Conservation (phyloP, 371 early-diverging fungal species). For the Rhizopus sp. region DNA sequence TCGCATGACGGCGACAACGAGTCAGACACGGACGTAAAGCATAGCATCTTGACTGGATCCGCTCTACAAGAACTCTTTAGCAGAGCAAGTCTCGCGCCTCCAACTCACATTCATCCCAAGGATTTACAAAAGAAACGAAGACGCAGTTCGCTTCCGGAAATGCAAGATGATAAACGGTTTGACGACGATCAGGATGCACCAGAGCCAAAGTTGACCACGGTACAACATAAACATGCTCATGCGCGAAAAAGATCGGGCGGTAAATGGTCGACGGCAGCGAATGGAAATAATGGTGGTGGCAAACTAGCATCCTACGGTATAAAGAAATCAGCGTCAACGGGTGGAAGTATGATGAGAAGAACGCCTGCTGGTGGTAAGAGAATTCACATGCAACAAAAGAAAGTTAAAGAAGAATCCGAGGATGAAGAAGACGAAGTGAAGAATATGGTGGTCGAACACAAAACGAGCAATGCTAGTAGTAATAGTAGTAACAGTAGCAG, state of each 20-base stretch:
- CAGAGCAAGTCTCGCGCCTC: slow-evolving; percentile 27
- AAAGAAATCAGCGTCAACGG: slow-evolving; percentile 1
- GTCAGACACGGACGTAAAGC: slow-evolving; percentile 1
- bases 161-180: not conserved
- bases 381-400: not conserved
- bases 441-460: slow-evolving; percentile 6
- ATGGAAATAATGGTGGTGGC: not conserved
- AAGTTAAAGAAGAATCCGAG: slow-evolving; percentile 1
- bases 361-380: slow-evolving; percentile 1
- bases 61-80: slow-evolving; percentile 28
- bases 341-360: slow-evolving; percentile 2
- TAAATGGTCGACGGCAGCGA: not conserved
- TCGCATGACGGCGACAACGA: not conserved
- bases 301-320: slow-evolving; percentile 4
- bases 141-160: slow-evolving; percentile 1
- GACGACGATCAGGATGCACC: not conserved
- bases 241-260: slow-evolving; percentile 1
- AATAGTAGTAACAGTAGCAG: not conserved
- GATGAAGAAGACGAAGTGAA: slow-evolving; percentile 3
- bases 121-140: slow-evolving; percentile 27
- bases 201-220: not conserved
- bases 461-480: not conserved
- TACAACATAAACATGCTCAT: not conserved
- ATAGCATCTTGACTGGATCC: not conserved
- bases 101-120: slow-evolving; percentile 21